Conservation (phyloP, 345 rosid genomes). For the Hibiscus tridactylites region DNA sequence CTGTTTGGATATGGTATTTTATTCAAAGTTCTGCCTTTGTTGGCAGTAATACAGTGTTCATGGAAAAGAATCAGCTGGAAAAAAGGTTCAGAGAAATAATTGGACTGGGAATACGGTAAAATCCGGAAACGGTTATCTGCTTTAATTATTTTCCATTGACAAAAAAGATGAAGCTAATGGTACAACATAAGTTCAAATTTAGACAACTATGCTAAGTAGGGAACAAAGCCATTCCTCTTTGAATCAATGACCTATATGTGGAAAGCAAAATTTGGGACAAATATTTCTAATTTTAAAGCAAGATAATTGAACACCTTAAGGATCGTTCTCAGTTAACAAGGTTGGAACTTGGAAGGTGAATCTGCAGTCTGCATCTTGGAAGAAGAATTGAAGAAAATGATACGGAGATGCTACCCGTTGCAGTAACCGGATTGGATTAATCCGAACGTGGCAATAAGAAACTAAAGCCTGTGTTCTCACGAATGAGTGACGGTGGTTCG, state of each 20-base stretch:
- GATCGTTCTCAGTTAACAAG: neutral
- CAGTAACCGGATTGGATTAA: neutral
- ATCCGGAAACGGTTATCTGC: neutral
- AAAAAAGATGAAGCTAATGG: constrained; percentile 16
- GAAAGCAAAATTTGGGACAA: neutral
- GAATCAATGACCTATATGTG: constrained; percentile 23
- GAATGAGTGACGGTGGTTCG: constrained; percentile 78
- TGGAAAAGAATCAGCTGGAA: neutral
- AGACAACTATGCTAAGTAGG: constrained; percentile 12
- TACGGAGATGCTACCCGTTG: neutral
- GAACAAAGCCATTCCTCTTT: constrained; percentile 18
- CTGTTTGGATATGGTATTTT: too few species aligned
- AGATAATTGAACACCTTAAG: neutral
- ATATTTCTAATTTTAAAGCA: neutral
- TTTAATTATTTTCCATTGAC: neutral
- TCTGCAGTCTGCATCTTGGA: constrained; percentile 1
- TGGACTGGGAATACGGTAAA: neutral
- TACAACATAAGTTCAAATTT: constrained; percentile 18
- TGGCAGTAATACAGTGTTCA: neutral
- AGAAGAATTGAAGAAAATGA: too few species aligned
- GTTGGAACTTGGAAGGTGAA: neutral
- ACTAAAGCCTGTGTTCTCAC: constrained; percentile 81
- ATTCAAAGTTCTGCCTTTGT: too few species aligned
- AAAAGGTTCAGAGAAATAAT: neutral
- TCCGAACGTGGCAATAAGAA: constrained; percentile 76